These are phyloP conservation scores for Malania oleifera DNA, from an alignment of 164 flowering plant species.

Conservation along the genomic window DNA sequence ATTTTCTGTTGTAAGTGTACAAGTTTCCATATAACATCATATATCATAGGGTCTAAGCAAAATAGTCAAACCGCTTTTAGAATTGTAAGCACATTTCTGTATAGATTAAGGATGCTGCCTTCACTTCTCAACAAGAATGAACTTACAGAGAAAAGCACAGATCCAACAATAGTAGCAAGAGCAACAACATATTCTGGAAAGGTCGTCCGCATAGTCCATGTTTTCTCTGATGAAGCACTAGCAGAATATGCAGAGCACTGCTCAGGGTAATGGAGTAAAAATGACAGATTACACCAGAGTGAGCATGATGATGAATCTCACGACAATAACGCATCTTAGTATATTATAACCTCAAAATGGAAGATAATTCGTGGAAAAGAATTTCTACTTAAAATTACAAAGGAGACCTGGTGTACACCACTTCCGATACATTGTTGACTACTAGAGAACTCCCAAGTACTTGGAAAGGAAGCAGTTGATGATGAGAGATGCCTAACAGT, in stretches of 20 bases:
- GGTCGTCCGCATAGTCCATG: constrained; percentile 92
- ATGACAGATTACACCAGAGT: constrained; percentile 5
- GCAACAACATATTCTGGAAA: constrained; percentile 99
- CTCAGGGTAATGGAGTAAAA: neutral
- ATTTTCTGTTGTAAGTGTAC: too few relatives aligned
- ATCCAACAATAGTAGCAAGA: constrained; percentile 94
- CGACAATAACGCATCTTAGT: too few relatives aligned
- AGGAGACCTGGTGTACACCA: constrained; percentile 57
- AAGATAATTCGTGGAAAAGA: neutral
- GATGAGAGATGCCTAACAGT: constrained; percentile 90
- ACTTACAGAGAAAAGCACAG: constrained; percentile 85
- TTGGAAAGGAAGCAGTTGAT: constrained; percentile 49
- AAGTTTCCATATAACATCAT: too few relatives aligned
- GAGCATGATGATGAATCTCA: neutral
- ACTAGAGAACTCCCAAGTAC: constrained; percentile 48
- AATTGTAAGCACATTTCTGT: too few relatives aligned
- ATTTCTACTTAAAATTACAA: too few relatives aligned
- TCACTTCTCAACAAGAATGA: constrained; percentile 1
- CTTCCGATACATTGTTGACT: constrained; percentile 56
- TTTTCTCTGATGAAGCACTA: constrained; percentile 65
- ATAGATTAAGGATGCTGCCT: neutral
- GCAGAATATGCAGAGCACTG: constrained; percentile 91
- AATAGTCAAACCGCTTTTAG: too few relatives aligned
- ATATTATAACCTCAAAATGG: neutral
- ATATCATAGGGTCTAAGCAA: too few relatives aligned